These are phyloP conservation scores for Barbarea vulgaris DNA, from an alignment of 345 rosid genomes.

Conservation along the genomic window DNA sequence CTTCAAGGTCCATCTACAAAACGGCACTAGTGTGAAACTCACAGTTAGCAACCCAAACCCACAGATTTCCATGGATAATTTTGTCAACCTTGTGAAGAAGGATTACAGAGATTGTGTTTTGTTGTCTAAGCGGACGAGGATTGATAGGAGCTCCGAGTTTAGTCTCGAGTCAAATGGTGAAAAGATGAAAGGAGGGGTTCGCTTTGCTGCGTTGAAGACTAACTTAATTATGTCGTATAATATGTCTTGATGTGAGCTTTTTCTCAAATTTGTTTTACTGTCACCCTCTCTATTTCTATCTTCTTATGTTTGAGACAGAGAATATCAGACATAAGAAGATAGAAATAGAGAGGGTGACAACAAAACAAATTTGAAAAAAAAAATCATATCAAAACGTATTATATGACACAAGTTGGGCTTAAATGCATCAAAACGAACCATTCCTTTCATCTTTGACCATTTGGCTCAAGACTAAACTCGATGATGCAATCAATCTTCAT, in stretches of 20 bases:
- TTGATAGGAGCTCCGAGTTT: conserved; percentile 44
- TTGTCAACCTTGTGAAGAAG: conserved; percentile 42
- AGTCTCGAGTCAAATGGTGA: conserved; percentile 41
- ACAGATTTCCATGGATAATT: conserved; percentile 40
- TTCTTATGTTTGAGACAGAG: neutral
- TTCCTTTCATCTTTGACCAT: conserved; percentile 31
- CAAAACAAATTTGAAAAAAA: neutral
- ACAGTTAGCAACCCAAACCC: conserved; percentile 28
- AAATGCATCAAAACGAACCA: conserved; percentile 43
- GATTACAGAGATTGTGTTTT: conserved; percentile 18
- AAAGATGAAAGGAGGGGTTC: conserved; percentile 24
- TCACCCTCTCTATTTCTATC: neutral
- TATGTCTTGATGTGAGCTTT: conserved; percentile 52
- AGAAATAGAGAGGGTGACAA: neutral
- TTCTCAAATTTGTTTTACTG: too few species aligned
- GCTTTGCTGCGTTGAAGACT: conserved; percentile 45
- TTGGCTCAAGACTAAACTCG: conserved; percentile 35
- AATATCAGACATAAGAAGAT: neutral
- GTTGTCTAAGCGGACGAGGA: conserved; percentile 6
- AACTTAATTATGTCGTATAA: conserved; percentile 45
- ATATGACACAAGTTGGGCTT: conserved; percentile 49
- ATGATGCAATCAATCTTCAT: conserved; percentile 43
- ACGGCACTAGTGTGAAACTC: conserved; percentile 47
- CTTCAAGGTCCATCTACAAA: conserved; percentile 60
- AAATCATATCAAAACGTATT: conserved; percentile 51